phyloP scores from a whole-genome alignment of 257 asterid species.

The Ilex asprella region DNA sequence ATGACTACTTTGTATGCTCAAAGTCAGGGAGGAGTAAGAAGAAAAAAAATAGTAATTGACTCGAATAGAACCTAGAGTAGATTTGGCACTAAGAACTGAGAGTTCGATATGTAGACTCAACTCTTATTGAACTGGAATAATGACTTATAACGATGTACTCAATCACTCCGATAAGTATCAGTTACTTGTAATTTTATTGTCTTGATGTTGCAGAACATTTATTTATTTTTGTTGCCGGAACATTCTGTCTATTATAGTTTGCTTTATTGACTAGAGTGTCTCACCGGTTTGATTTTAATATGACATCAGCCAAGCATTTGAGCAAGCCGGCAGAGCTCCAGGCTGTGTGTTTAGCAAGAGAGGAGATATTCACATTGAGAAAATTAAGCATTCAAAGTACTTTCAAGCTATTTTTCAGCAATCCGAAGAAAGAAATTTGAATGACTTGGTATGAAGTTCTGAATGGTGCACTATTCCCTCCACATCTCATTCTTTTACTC shows the following conservation, averaged over 20 bases:
- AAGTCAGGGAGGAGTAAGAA: no score
- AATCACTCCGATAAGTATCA: no score
- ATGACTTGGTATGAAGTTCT: constrained; percentile 39
- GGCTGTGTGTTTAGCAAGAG: constrained; percentile 57
- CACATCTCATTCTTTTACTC: background rate
- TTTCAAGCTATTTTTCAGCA: constrained; percentile 46
- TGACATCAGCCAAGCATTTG: constrained; percentile 71
- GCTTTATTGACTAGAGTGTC: background rate
- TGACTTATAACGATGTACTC: no score
- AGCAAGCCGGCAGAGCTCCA: constrained; percentile 75
- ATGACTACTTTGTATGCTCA: no score
- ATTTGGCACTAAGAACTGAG: no score
- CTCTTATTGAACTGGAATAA: no score
- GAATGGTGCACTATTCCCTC: constrained; percentile 4
- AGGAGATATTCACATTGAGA: constrained; percentile 47
- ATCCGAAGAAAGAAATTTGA: constrained; percentile 26
- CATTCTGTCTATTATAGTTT: background rate
- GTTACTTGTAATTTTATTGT: no score
- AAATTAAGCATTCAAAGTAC: constrained; percentile 66
- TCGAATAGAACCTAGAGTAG: no score
- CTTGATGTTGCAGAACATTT: no score
- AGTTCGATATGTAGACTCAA: no score
- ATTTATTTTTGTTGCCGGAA: background rate
- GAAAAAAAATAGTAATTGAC: no score
- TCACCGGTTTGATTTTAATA: constrained; percentile 7